Evolutionary conservation across 345 rosid genomes (phyloP), one percentile per base, ranked within the genome.

Genomic region (Excoecaria cochinchinensis): DNA sequence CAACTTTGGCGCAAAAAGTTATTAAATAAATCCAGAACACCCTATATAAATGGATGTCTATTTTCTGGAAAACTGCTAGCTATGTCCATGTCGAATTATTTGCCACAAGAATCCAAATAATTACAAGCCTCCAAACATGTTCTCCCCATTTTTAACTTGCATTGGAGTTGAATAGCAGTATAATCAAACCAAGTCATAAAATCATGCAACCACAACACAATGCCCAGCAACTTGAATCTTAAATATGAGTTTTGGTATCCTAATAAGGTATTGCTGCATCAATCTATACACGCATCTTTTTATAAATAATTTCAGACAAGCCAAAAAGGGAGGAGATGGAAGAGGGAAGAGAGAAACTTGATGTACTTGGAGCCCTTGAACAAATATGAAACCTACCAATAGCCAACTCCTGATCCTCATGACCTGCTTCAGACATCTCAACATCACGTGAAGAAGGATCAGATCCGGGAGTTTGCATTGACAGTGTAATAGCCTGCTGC

Each of bases 401-500:
- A 6, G 90, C 90, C 83, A 90, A 76, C 57, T 88, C 90, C 36
- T 87, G 86, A 77, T 88, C 92, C 53, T 80, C 89, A 57, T 70
- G 72, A 75, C 83, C 73, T 71, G 71, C 80, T 22, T 77, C 80
- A 1, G 67, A 56, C 75, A 77, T 77, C 24, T 44, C 80, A 64
- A 48, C 31, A 19, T 77, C 80, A 53, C 22, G 75, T 17, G 14
- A 71, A 31, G 75, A 46, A 50, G 65, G 25, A 63, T 70, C 88
- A 71, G 73, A 67, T 58, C 46, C 76, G 12, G 76, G 53, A 22
- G 66, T 59, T 67, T 87, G 86, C 90, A 87, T 86, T 25, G 94
- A 90, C 86, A 88, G 78, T 44, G 92, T 90, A 73, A 90, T 83
- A 60, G 94, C 94, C 65, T 84, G 86, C 82, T 85, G 90, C 56